Evolutionary conservation across 345 rosid genomes (phyloP).

Genomic region (Hibiscus syriacus): DNA sequence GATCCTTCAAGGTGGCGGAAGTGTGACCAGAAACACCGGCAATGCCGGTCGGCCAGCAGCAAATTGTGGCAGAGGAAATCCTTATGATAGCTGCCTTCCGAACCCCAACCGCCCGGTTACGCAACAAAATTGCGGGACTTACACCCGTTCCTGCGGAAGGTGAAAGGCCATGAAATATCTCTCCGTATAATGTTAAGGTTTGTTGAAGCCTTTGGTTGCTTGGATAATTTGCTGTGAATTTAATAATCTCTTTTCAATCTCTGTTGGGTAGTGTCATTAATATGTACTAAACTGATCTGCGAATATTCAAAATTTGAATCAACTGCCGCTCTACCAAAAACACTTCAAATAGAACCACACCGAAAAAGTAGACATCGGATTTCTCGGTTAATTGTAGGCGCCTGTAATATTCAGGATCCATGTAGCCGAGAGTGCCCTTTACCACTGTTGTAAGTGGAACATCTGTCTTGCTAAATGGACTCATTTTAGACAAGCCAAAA

Average conservation of each 20-base stretch:
- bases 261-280: background rate
- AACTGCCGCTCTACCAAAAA: constrained; percentile 27
- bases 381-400: constrained; percentile 32
- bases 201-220: background rate
- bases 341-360: constrained; percentile 32
- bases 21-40: background rate
- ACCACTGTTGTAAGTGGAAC: constrained; percentile 25
- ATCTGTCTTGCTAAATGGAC: constrained; percentile 26
- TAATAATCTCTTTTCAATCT: background rate
- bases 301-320: constrained; percentile 25
- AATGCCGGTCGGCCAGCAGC: background rate
- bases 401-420: constrained; percentile 28
- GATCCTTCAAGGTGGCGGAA: constrained; percentile 5
- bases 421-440: constrained; percentile 28
- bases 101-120: background rate
- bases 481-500: constrained; percentile 30
- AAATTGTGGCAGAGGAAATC: background rate
- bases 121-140: background rate
- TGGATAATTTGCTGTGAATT: background rate
- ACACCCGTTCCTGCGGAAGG: constrained; percentile 1
- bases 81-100: constrained; percentile 5
- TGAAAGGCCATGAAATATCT: background rate
- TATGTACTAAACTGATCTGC: no score
- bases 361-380: constrained; percentile 34
- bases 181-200: background rate